Base-by-base conservation (phyloP, 495 filamentous ascomycete genomes). In the Podospora pseudoanserina region DNA sequence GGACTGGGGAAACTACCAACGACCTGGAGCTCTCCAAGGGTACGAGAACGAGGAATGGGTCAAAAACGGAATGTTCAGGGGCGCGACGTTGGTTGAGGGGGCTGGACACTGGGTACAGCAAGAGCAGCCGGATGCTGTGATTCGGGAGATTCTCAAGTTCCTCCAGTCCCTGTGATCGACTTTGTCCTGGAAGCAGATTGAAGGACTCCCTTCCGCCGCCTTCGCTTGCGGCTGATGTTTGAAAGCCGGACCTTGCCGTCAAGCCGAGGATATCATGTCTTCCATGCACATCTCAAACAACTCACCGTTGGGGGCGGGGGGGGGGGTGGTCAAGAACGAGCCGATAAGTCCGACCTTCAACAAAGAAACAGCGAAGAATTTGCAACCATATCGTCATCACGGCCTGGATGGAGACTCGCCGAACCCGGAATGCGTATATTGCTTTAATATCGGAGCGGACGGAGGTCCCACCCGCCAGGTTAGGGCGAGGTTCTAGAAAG, bases 1-100 rank as follows among this genome's bases (percentile, higher is more conserved):
- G 69, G 89, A 91, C 70, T 92, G 89, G 88, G 87, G 88, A 0
- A 87, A 84, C 39, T 89, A 86, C 71, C 89, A 91, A 73, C 83
- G 87, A 72, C 88, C 88, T 3, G 86, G 86, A 5, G 87, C 84
- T 16, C 66, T 91, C 19, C 86, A 89, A 71, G 81, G 81, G 56
- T 87, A 90, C 78, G 75, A 73, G 16, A 79, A 82, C 62, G 79
- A 81, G 1, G 86, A 82, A 70, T 77, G 76, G 20, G 69, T 75
- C n/a, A 67, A 75, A 60, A 58, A 67, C 44, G 71, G 72, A 0
- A 81, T 84, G 66, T 89, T 87, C 65, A 78, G 81, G 65, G 80
- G 84, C 7, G 73, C 79, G 32, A 83, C 75, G 67, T 63, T 89
- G 58, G 76, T 91, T 23, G 83, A 89, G 62, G 80, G 84, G 0